phyloP scores from a whole-genome alignment of 345 rosid genomes.

The Citrus sinensis region DVS_A1.0 CM039165.1:29016501-29017000 shows the following conservation, averaged over 20 bases:
- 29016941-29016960: conserved; percentile 15
- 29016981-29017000: conserved; percentile 9
- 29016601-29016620: conserved; percentile 27
- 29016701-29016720: not conserved
- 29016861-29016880: conserved; percentile 22
- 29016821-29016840: conserved; percentile 54
- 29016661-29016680: not conserved
- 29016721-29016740: not conserved
- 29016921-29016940: conserved; percentile 25
- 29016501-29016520: conserved; percentile 6
- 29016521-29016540: not conserved
- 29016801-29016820: conserved; percentile 63
- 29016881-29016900: conserved; percentile 25
- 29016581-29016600: conserved; percentile 32
- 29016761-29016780: not conserved
- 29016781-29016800: not conserved
- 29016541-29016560: not conserved
- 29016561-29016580: not conserved
- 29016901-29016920: conserved; percentile 20
- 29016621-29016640: conserved; percentile 17
- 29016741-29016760: not conserved
- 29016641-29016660: conserved; percentile 29
- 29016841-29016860: conserved; percentile 54
- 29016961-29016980: conserved; percentile 20
- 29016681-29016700: not conserved